A percentile compares a stretch with the other conserved stretches of the same genome.
Evolutionary conservation across 2,329 filamentous ascomycete genomes (phyloP).

Genomic region (Colletotrichum spinosum): DNA sequence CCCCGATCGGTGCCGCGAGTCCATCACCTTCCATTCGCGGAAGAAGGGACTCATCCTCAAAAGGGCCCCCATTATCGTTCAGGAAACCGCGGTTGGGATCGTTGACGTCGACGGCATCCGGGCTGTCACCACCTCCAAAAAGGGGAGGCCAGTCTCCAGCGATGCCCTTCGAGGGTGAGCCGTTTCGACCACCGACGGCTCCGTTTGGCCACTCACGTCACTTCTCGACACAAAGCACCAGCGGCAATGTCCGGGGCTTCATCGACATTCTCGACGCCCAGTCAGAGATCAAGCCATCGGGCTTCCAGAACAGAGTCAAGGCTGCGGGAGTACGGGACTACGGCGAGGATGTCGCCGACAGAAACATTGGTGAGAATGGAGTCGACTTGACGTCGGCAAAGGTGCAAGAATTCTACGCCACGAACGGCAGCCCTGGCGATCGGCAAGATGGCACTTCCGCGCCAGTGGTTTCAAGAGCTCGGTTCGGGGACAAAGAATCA

Average conservation of each 20-base stretch:
- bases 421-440: slow-evolving; percentile 26
- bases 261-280: slow-evolving; percentile 71
- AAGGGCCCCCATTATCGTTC: slow-evolving; percentile 37
- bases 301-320: slow-evolving; percentile 61
- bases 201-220: slow-evolving; percentile 44
- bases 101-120: slow-evolving; percentile 12
- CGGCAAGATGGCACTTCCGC: slow-evolving; percentile 37
- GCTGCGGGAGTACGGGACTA: slow-evolving; percentile 66
- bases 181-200: slow-evolving; percentile 37
- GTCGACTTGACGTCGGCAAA: slow-evolving; percentile 47
- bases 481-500: slow-evolving; percentile 36
- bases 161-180: slow-evolving; percentile 16
- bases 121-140: slow-evolving; percentile 15
- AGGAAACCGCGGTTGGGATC: slow-evolving; percentile 32
- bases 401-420: slow-evolving; percentile 51
- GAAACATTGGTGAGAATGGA: slow-evolving; percentile 62
- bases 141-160: slow-evolving; percentile 6
- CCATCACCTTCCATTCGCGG: slow-evolving; percentile 20
- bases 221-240: slow-evolving; percentile 48
- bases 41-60: slow-evolving; percentile 35
- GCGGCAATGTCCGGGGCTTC: slow-evolving; percentile 44
- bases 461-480: slow-evolving; percentile 30
- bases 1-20: slow-evolving; percentile 41
- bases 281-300: slow-evolving; percentile 59
- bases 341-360: slow-evolving; percentile 74